phyloP scores from a whole-genome alignment of 1,284 basidiomycete species.

The Malassezia furfur region DNA sequence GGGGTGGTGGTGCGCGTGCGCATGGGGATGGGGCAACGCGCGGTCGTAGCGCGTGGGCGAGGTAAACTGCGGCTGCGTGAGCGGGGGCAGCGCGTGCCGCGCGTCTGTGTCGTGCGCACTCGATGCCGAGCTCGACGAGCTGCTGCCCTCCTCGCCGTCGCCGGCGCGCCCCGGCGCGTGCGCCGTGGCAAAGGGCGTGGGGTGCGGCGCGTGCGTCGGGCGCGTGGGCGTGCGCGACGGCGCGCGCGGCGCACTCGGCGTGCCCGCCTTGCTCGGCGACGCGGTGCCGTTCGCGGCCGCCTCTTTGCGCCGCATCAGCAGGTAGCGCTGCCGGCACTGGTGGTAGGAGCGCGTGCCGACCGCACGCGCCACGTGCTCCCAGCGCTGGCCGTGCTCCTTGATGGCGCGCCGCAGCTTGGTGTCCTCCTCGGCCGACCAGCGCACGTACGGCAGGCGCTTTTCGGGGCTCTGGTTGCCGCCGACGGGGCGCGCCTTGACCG shows the following conservation, averaged over 20 bases:
- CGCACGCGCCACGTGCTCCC: conserved; percentile 46
- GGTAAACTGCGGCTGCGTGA: background rate
- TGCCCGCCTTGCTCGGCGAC: conserved; percentile 11
- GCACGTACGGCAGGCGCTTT: conserved; percentile 45
- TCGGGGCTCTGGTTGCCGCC: conserved; percentile 41
- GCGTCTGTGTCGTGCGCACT: background rate
- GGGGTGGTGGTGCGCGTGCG: background rate
- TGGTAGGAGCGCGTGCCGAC: conserved; percentile 47
- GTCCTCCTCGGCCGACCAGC: conserved; percentile 46
- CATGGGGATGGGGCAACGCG: background rate
- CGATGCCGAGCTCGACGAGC: background rate
- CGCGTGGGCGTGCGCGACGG: background rate
- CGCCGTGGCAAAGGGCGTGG: background rate
- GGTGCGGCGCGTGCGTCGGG: background rate
- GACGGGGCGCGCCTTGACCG: conserved; percentile 19
- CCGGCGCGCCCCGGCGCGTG: no score
- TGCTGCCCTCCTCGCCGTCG: background rate
- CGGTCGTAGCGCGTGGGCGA: conserved; percentile 5
- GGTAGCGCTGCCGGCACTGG: conserved; percentile 45
- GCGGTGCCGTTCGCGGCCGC: conserved; percentile 24
- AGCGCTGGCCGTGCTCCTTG: conserved; percentile 43
- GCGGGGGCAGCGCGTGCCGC: background rate
- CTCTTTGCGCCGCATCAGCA: conserved; percentile 47
- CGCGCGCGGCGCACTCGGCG: background rate
- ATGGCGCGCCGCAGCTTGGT: conserved; percentile 42